Percentiles rank a stretch among this genome's conserved stretches.
Evolutionary conservation across 2,329 filamentous ascomycete species (phyloP).

Genomic region (Fusarium paranaense): DNA sequence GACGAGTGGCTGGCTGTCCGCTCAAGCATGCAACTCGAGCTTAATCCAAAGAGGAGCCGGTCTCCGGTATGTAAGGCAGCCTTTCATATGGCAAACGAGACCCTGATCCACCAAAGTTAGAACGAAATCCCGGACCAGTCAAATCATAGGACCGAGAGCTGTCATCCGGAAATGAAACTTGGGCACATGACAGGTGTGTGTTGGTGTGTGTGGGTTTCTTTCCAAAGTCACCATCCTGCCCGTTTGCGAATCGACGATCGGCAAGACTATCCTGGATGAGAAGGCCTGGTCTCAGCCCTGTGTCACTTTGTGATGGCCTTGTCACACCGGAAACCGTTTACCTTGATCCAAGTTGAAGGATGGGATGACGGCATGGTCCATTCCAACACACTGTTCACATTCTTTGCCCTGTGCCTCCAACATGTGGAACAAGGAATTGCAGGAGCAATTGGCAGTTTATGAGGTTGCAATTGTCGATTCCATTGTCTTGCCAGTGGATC

Average conservation of each 20-base stretch:
- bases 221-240: neutral
- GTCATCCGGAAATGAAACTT: neutral
- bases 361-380: constrained; percentile 23
- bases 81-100: neutral
- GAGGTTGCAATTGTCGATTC: neutral
- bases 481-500: constrained; percentile 11
- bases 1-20: neutral
- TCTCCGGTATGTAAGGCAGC: neutral
- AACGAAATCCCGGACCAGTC: neutral
- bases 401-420: neutral
- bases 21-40: neutral
- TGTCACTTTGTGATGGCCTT: neutral
- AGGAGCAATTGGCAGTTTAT: neutral
- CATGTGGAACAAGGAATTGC: neutral
- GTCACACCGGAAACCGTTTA: constrained; percentile 9
- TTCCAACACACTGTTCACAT: constrained; percentile 22
- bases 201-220: neutral
- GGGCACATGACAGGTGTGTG: neutral
- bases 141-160: neutral
- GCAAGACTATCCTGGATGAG: neutral
- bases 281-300: constrained; percentile 22
- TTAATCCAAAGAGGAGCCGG: neutral
- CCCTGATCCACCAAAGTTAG: neutral
- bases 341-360: neutral
- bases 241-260: constrained; percentile 13